Evolutionary conservation across 2,329 filamentous ascomycete species (phyloP), one percentile per base, ranked within the genome.

Genomic region (Scedosporium apiospermum): DNA sequence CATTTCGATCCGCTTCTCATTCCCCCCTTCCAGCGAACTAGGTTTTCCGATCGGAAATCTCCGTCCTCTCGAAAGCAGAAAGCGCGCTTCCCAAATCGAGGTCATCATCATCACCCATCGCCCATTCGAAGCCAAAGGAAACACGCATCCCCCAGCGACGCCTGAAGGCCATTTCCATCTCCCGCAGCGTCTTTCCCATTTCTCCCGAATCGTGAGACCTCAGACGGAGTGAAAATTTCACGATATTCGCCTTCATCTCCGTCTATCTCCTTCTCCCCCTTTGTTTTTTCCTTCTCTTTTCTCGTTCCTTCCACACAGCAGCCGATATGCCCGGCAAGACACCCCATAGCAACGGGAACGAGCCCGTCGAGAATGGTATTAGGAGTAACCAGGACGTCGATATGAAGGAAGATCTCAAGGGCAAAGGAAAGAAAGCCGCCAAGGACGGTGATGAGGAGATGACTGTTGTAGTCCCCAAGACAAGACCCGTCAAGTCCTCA

Each of bases 381-480:
- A 62, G 60, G 60, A 62, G 53, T 58, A 62, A 58, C 60, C 83
- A 88, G 69, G 88, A 91, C 73, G 81, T 86, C 69, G 87, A 90
- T 71, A 88, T 88, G 84, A 87, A 84, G 73, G 86, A 88, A 71
- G 82, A 84, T 71, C 77, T 81, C 69, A 89, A 89, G 78, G 77
- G 78, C 70, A 88, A 87, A 77, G 82, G 82, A 69, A 88, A 88
- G 78, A 86, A 86, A 76, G 71, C 73, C 44, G 72, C 70, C 69
- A 87, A 86, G 75, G 86, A 91, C 71, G 87, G 82, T 70, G 88
- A 90, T 68, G 87, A 87, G 69, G 88, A 91, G 78, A 91, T 91
- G 88, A 91, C 88, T 60, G 88, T 91, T 67, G 88, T 92, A 69
- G 88, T 91, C 55, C 88, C 89, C 2, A 57, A 62, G 60, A 62